Percentiles rank a stretch among this genome's conserved stretches.
Evolutionary conservation across 257 asterid species (phyloP).

Genomic region (Henckelia pumila): DNA sequence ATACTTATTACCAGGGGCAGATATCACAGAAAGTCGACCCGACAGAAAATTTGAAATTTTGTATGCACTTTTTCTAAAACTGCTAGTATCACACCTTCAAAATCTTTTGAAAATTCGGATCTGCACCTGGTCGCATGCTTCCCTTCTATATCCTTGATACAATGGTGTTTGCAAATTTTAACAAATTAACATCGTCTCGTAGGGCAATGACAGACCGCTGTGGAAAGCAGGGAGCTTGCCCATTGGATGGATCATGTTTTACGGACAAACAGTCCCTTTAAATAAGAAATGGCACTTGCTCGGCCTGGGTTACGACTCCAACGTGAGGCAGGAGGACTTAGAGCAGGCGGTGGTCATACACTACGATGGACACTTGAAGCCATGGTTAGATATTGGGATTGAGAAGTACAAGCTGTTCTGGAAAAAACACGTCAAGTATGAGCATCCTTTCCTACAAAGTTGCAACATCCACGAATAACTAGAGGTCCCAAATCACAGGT

Average conservation of each 20-base stretch:
- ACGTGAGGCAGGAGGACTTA: constrained; percentile 44
- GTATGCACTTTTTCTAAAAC: neutral
- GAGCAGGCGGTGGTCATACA: constrained; percentile 73
- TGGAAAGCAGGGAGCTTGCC: constrained; percentile 81
- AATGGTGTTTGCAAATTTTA: neutral
- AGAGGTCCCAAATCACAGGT: constrained; percentile 24
- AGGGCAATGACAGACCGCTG: constrained; percentile 59
- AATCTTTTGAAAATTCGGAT: neutral
- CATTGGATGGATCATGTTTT: constrained; percentile 83
- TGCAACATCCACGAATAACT: constrained; percentile 70
- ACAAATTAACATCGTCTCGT: constrained; percentile 20
- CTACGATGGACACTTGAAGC: constrained; percentile 79
- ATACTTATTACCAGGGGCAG: neutral
- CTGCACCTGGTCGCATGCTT: neutral
- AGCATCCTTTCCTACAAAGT: constrained; percentile 71
- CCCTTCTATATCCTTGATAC: neutral
- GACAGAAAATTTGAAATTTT: neutral
- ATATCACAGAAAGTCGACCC: neutral
- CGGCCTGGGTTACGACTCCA: constrained; percentile 73
- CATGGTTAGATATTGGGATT: constrained; percentile 86
- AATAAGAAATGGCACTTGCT: constrained; percentile 73
- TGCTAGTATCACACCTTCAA: neutral
- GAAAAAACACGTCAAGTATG: constrained; percentile 62
- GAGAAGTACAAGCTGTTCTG: constrained; percentile 67
- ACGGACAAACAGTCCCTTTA: constrained; percentile 51